These are phyloP conservation scores for Liriodendron chinense DNA, from an alignment of 164 flowering plant genomes.

Conservation along the genomic window DNA sequence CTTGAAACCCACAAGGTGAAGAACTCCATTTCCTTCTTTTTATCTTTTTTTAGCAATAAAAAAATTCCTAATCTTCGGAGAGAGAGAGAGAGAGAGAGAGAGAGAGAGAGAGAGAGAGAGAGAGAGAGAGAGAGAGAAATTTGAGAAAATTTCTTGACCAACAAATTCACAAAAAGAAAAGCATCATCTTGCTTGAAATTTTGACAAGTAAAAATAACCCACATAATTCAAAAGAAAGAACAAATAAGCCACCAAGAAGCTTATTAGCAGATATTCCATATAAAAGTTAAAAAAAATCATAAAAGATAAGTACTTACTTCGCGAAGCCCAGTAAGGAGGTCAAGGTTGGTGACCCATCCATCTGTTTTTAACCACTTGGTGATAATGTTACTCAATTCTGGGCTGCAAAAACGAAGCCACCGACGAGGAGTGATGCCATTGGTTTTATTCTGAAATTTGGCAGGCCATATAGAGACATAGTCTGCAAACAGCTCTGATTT, in stretches of 20 bases:
- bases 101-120: background rate
- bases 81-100: no score
- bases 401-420: slow-evolving; percentile 94
- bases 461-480: slow-evolving; percentile 93
- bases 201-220: background rate
- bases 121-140: background rate
- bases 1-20: no score
- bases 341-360: slow-evolving; percentile 85
- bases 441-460: slow-evolving; percentile 92
- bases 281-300: no score
- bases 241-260: background rate
- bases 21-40: no score
- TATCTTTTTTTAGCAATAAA: background rate
- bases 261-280: background rate
- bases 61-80: background rate
- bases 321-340: slow-evolving; percentile 66
- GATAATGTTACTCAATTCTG: slow-evolving; percentile 81
- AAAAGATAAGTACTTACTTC: slow-evolving; percentile 37
- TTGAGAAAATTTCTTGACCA: background rate
- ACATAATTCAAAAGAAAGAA: background rate
- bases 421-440: slow-evolving; percentile 98
- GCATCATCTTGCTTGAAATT: background rate
- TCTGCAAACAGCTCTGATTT: slow-evolving; percentile 85
- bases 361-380: slow-evolving; percentile 95
- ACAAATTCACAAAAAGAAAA: background rate